These are phyloP conservation scores for Aspergillus calidoustus DNA, from an alignment of 2,329 filamentous ascomycete genomes.

Conservation along the genomic window DNA sequence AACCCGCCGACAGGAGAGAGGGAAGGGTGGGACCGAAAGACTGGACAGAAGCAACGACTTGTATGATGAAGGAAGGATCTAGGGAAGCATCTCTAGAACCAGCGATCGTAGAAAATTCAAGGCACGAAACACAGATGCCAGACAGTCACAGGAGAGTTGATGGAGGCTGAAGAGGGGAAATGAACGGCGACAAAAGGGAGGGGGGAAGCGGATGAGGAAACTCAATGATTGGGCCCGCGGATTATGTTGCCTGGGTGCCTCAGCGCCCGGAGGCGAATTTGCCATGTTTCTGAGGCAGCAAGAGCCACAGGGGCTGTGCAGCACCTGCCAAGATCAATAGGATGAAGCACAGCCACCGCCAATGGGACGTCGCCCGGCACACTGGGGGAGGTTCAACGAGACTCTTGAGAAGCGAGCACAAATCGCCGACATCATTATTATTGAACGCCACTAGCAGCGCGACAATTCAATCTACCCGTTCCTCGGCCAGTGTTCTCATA, in stretches of 20 bases:
- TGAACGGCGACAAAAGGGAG: constrained; percentile 8
- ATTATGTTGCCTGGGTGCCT: constrained; percentile 9
- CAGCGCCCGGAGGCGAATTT: background rate
- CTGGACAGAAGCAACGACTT: background rate
- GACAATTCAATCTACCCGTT: background rate
- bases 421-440: background rate
- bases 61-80: background rate
- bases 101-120: constrained; percentile 8
- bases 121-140: constrained; percentile 12
- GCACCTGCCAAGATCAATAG: background rate
- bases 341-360: constrained; percentile 12
- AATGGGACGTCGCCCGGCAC: constrained; percentile 7
- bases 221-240: constrained; percentile 11
- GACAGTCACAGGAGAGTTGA: constrained; percentile 15
- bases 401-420: background rate
- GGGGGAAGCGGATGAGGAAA: constrained; percentile 2
- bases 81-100: constrained; percentile 10
- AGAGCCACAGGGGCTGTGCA: constrained; percentile 16
- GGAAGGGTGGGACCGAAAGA: background rate
- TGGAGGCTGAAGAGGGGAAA: constrained; percentile 27
- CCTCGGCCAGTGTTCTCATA: constrained; percentile 1
- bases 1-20: constrained; percentile 9
- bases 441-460: background rate
- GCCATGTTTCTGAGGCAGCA: constrained; percentile 4
- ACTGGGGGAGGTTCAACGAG: background rate